phyloP scores from a whole-genome alignment of 2,329 filamentous ascomycete species.

The Paracorniculantispora psalliotae region DNA sequence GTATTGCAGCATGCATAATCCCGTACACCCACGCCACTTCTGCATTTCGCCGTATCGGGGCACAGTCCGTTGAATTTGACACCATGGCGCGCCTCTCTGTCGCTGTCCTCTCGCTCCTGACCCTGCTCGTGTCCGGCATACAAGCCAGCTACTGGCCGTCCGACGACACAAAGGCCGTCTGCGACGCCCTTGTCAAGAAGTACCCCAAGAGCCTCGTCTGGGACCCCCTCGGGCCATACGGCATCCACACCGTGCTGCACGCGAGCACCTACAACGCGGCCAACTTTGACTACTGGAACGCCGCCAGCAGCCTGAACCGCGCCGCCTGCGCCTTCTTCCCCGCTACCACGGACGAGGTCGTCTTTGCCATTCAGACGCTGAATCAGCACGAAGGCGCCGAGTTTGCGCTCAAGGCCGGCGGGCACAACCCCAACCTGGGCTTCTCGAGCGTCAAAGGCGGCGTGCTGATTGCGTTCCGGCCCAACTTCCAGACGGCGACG shows the following conservation, averaged over 20 bases:
- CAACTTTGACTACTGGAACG: constrained; percentile 18
- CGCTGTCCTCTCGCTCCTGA: background rate
- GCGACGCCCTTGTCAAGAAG: constrained; percentile 10
- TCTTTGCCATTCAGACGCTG: constrained; percentile 27
- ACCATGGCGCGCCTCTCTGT: background rate
- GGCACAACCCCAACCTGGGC: constrained; percentile 33
- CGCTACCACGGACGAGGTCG: constrained; percentile 27
- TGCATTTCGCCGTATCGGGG: background rate
- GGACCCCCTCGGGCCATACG: constrained; percentile 15
- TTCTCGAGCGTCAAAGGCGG: constrained; percentile 31
- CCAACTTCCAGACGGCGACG: constrained; percentile 19
- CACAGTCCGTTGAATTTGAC: background rate
- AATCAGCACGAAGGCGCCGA: constrained; percentile 25
- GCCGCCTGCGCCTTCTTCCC: constrained; percentile 34
- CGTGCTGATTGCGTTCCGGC: constrained; percentile 31
- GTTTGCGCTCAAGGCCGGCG: constrained; percentile 35
- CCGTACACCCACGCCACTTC: background rate
- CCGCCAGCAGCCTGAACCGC: constrained; percentile 12
- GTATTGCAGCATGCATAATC: constrained; percentile 4
- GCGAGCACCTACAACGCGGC: constrained; percentile 13
- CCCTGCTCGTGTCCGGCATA: background rate
- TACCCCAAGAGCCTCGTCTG: constrained; percentile 17
- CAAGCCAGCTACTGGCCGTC: background rate
- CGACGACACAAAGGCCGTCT: constrained; percentile 15
- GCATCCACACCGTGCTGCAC: background rate